Conservation (phyloP, 2,329 filamentous ascomycete species). For the Boeremia exigua region DNA sequence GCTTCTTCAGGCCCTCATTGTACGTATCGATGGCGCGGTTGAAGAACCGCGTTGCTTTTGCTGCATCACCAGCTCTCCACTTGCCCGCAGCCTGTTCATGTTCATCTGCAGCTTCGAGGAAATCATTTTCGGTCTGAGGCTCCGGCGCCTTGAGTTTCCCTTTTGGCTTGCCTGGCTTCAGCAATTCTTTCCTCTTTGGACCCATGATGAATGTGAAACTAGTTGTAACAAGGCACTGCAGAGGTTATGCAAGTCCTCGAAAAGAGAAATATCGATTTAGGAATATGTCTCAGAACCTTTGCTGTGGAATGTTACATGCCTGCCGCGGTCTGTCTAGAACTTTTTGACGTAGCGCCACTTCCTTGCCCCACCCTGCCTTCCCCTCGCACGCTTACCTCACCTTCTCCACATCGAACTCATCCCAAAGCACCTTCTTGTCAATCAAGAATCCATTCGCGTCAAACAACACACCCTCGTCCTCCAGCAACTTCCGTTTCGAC, state of each 20-base stretch:
- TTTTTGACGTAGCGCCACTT: conserved; percentile 27
- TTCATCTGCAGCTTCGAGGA: conserved; percentile 70
- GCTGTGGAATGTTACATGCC: background rate
- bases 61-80: conserved; percentile 74
- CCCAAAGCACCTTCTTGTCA: conserved; percentile 54
- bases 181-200: conserved; percentile 40
- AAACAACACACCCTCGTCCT: conserved; percentile 69
- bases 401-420: conserved; percentile 48
- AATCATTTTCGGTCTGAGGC: conserved; percentile 70
- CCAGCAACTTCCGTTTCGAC: conserved; percentile 68
- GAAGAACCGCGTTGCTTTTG: conserved; percentile 68
- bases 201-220: conserved; percentile 26
- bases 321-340: conserved; percentile 4
- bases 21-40: conserved; percentile 71
- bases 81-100: conserved; percentile 76
- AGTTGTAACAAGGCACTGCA: background rate
- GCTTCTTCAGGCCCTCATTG: conserved; percentile 65
- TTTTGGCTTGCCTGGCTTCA: conserved; percentile 38
- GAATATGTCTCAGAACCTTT: background rate
- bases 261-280: no score
- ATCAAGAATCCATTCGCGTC: conserved; percentile 66
- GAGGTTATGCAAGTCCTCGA: no score
- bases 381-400: conserved; percentile 16
- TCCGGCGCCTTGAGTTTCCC: conserved; percentile 49
- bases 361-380: conserved; percentile 4